Conservation (phyloP, 306 rosid genomes). For the Cucumis hystrix region DNA sequence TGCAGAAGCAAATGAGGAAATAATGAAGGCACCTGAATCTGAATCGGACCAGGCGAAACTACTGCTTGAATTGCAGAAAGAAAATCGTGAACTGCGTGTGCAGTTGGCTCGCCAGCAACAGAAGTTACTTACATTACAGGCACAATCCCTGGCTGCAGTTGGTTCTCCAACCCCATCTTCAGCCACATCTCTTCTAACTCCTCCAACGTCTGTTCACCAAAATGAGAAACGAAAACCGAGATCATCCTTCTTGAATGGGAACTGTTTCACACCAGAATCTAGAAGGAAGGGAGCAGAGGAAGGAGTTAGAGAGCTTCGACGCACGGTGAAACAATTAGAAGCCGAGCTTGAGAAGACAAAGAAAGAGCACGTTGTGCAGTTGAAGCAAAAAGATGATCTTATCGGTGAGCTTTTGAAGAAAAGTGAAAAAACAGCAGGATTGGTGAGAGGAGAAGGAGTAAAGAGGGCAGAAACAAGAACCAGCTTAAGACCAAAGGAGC, state of each 20-base stretch:
- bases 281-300: constrained; percentile 55
- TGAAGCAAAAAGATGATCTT: constrained; percentile 66
- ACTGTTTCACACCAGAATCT: constrained; percentile 71
- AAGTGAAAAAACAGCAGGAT: constrained; percentile 26
- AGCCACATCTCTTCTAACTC: constrained; percentile 43
- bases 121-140: constrained; percentile 52
- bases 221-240: constrained; percentile 46
- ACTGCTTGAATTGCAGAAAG: constrained; percentile 70
- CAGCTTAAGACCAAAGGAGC: constrained; percentile 45
- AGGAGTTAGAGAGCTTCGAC: constrained; percentile 42
- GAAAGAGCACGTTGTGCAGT: constrained; percentile 51
- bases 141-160: constrained; percentile 64
- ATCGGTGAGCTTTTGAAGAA: constrained; percentile 44
- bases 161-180: constrained; percentile 74
- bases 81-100: constrained; percentile 64
- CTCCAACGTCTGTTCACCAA: constrained; percentile 54
- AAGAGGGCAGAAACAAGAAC: constrained; percentile 44
- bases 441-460: constrained; percentile 11
- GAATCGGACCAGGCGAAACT: constrained; percentile 74
- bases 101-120: constrained; percentile 76
- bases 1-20: constrained; percentile 44
- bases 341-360: constrained; percentile 61
- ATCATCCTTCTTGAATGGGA: constrained; percentile 52
- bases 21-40: constrained; percentile 34
- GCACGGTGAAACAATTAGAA: constrained; percentile 50